Evolutionary conservation across 495 filamentous ascomycete species (phyloP), one percentile per base, ranked within the genome.

Genomic region (Astrothelium subdiscretum): DNA sequence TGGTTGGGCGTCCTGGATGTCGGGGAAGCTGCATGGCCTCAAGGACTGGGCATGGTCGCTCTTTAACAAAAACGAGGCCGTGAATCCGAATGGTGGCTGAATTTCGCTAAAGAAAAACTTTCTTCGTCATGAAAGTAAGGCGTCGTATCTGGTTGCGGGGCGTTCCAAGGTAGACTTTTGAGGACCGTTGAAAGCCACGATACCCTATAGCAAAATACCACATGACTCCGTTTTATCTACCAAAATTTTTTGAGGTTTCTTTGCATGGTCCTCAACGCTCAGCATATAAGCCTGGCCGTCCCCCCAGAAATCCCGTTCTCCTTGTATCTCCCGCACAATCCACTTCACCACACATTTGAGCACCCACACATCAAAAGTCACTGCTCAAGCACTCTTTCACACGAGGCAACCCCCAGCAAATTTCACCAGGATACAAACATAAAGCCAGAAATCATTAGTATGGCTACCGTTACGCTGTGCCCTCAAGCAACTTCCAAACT

Each of bases 31-130:
- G 1, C 18, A 63, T 5, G 13, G 40, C 27, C 13, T 58, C 26
- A 65, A 64, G 42, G 43, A 42, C n/a, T 65, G 63, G 63, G 40
- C 58, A 3, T 22, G 58, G 58, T 54, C 48, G 12, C 48, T 54
- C 24, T 54, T 54, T 15, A 20, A 54, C 48, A 54, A 29, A 27
- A 5, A 4, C n/a, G 8, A 54, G 15, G 20, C 48, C 8, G 24
- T 20, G 3, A 11, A 12, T 3, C 10, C 24, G 15, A 15, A 11
- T 5, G 3, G 29, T 48, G 24, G 1, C 29, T 29, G 3, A 26
- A 32, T 35, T 48, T 27, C 18, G n/a, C 24, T 4, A 27, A 15
- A 1, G 48, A 3, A 24, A 11, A 10, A 8, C 20, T 54, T 54
- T 26, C 8, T 54, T 29, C 22, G 24, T 54, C 48, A 15, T 29